Evolutionary conservation across 495 filamentous ascomycete species (phyloP), one percentile per base, ranked within the genome.

Genomic region (Chaetomium tenue): DNA sequence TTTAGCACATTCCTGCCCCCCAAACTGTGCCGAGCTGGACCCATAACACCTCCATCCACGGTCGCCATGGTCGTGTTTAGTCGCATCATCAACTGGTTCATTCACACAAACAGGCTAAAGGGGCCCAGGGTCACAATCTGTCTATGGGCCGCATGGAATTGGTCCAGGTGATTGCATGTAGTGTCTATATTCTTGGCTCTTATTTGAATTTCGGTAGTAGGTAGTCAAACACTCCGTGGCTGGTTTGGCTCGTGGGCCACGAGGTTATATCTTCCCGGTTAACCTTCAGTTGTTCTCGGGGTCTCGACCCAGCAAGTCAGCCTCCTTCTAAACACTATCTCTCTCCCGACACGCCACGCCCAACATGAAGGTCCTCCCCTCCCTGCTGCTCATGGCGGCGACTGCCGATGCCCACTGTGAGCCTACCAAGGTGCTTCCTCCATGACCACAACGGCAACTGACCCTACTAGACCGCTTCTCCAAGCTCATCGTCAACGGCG

Each of bases 401-500:
- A 33, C 56, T 37, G 56, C 48, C 20, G 57, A 60, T 23, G 63
- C 57, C 5, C 56, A 65, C 57, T 65, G 63, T 65, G 39, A 23
- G 55, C 47, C 2, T 37, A n/a, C 28, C 28, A 30, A 6, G 28
- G 3, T 18, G 1, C 11, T 5, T 44, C 16, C 6, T 25, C 16
- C 9, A 28, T 20, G 26, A 2, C 5, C 50, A 1, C 48, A 2
- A 28, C 46, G 18, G 1, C 37, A 25, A 18, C 58, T 56, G 12
- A 58, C 47, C 55, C 11, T n/a, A 3, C 18, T 56, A 78, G 76
- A 76, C 70, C 66, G 71, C 37, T 79, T 79, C 71, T 75, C 76
- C 12, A 74, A 74, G 52, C 71, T 78, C 5, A 67, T 80, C 58
- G 46, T 79, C 20, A 69, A 76, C 64, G 74, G 76, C 18, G 50